A percentile compares a stretch with the other conserved stretches of the same genome.
Evolutionary conservation across 2,329 filamentous ascomycete species (phyloP).

Genomic region (Geosmithia flava): DNA sequence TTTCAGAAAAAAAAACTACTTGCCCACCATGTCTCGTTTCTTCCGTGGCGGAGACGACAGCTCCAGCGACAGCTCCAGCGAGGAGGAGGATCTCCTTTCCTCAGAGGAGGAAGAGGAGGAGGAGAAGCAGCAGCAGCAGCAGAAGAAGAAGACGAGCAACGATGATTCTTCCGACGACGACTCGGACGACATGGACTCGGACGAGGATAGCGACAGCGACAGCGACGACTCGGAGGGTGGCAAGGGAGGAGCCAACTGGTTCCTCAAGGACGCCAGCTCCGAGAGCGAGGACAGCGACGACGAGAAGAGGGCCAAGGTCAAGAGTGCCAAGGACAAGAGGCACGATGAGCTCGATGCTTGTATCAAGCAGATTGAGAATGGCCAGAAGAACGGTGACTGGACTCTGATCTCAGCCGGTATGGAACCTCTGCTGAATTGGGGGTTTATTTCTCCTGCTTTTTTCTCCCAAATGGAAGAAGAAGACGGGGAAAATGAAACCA

Average conservation of each 20-base stretch:
- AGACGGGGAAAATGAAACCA: not conserved
- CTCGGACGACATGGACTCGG: conserved; percentile 32
- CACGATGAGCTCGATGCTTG: conserved; percentile 85
- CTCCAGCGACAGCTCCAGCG: conserved; percentile 89
- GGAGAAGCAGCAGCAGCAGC: conserved; percentile 2
- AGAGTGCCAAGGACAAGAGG: conserved; percentile 97
- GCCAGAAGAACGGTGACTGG: conserved; percentile 96
- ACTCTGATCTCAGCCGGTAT: conserved; percentile 78
- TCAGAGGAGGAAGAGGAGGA: conserved; percentile 21
- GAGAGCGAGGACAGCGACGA: conserved; percentile 84
- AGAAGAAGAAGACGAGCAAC: conserved; percentile 20
- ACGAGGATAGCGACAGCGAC: conserved; percentile 42
- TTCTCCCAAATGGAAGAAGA: not conserved
- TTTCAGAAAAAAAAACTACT: conserved; percentile 5
- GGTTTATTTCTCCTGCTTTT: not conserved
- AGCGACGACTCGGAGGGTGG: conserved; percentile 53
- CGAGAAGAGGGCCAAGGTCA: conserved; percentile 75
- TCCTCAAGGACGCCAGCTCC: conserved; percentile 72
- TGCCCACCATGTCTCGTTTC: conserved; percentile 79
- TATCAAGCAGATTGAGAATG: conserved; percentile 88
- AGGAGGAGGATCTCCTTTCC: conserved; percentile 90
- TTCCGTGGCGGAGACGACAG: conserved; percentile 87
- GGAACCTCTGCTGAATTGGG: conserved; percentile 13
- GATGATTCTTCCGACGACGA: conserved; percentile 38
- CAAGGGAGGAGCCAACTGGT: conserved; percentile 55